Percentiles rank a stretch among this genome's conserved stretches.
Evolutionary conservation across 2,329 filamentous ascomycete species (phyloP).

Genomic region (Apiospora aurea): DNA sequence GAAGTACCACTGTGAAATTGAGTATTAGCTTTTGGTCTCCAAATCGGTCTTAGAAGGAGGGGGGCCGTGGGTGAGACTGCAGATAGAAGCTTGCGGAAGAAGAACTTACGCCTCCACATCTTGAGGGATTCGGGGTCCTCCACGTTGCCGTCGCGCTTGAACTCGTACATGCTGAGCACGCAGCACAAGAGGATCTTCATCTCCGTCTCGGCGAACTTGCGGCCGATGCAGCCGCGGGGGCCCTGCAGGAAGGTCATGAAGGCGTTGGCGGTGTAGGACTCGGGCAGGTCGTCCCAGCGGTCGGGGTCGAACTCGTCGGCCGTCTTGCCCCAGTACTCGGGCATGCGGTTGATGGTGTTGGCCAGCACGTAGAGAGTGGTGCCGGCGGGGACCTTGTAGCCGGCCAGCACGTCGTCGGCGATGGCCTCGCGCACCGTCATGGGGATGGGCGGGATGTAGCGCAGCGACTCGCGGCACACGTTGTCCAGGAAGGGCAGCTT

Average conservation of each 20-base stretch:
- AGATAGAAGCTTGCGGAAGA: not conserved
- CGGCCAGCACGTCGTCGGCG: conserved; percentile 47
- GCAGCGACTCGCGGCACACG: conserved; percentile 54
- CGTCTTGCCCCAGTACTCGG: conserved; percentile 48
- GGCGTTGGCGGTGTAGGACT: conserved; percentile 45
- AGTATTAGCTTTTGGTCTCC: not conserved
- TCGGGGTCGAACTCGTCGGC: conserved; percentile 51
- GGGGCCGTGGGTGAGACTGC: too few relatives aligned
- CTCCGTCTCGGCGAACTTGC: conserved; percentile 42
- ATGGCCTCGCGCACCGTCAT: conserved; percentile 53
- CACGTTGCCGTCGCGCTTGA: conserved; percentile 43
- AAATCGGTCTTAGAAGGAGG: too few relatives aligned
- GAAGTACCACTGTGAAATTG: conserved; percentile 44
- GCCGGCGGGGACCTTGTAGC: conserved; percentile 49
- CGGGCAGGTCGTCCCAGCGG: conserved; percentile 48
- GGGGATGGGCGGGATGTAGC: conserved; percentile 53
- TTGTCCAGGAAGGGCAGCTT: conserved; percentile 53
- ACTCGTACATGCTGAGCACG: conserved; percentile 43
- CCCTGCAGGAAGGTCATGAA: conserved; percentile 44
- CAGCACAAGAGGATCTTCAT: conserved; percentile 45
- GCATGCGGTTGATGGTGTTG: conserved; percentile 49
- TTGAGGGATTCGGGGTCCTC: conserved; percentile 53
- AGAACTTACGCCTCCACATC: conserved; percentile 49
- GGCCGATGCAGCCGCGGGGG: conserved; percentile 40
- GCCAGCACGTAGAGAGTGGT: conserved; percentile 52